Conservation (phyloP, 2,329 filamentous ascomycete species). For the Pseudocercospora fijiensis region DNA sequence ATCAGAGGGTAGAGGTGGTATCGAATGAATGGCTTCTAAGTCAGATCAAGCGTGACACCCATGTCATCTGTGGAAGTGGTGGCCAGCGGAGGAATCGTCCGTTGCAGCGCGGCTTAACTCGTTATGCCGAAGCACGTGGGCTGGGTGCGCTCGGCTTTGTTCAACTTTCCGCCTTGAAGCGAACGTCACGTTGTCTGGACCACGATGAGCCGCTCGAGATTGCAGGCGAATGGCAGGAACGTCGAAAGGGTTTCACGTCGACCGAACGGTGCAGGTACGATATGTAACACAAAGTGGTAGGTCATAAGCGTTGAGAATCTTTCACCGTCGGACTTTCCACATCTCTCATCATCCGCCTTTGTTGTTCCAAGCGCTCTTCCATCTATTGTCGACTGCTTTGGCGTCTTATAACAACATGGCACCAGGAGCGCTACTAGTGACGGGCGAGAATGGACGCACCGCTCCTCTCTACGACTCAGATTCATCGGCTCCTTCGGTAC, state of each 20-base stretch:
- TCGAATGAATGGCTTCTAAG: background rate
- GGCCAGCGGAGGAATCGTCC: background rate
- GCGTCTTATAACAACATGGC: slow-evolving; percentile 32
- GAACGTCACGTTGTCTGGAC: background rate
- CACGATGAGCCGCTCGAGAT: background rate
- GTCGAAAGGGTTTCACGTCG: slow-evolving; percentile 9
- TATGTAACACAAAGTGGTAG: slow-evolving; percentile 8
- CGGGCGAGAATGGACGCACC: slow-evolving; percentile 33
- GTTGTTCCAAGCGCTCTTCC: background rate
- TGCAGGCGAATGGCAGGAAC: background rate
- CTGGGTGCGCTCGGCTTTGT: slow-evolving; percentile 5
- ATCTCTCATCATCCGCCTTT: background rate
- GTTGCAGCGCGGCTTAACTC: background rate
- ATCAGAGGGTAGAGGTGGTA: background rate
- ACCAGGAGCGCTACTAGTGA: slow-evolving; percentile 41
- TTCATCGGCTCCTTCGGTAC: slow-evolving; percentile 14
- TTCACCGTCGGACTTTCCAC: background rate
- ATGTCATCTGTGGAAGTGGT: background rate
- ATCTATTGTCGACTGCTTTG: background rate
- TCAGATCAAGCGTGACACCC: background rate
- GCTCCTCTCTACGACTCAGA: slow-evolving; percentile 27
- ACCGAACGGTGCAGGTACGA: slow-evolving; percentile 7
- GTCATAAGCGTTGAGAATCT: slow-evolving; percentile 8
- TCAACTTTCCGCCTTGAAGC: slow-evolving; percentile 4
- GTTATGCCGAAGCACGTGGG: slow-evolving; percentile 9